phyloP scores from a whole-genome alignment of 169 alveolate genomes.

The Besnoitia besnoiti region DNA sequence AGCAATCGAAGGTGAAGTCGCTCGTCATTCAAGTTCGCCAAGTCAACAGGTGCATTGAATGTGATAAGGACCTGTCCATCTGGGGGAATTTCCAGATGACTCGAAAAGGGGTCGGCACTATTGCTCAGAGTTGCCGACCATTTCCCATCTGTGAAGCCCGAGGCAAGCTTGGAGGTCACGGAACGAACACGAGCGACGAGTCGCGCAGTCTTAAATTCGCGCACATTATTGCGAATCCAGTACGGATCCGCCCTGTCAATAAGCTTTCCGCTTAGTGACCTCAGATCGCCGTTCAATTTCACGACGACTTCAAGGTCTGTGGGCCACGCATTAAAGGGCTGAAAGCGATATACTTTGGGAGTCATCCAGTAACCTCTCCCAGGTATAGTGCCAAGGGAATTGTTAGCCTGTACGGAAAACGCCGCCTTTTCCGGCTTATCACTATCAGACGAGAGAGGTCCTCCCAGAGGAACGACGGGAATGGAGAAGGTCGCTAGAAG shows the following conservation, averaged over 20 bases:
- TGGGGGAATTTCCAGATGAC: background rate
- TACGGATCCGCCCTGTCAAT: conserved; percentile 7
- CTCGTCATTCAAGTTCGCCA: background rate
- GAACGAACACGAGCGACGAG: background rate
- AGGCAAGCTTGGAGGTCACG: conserved; percentile 21
- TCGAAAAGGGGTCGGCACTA: conserved; percentile 11
- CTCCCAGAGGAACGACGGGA: background rate
- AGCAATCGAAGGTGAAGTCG: background rate
- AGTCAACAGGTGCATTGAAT: background rate
- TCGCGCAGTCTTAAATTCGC: background rate
- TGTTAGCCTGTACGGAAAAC: background rate
- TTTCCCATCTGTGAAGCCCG: background rate
- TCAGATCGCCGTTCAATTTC: background rate
- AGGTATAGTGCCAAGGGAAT: background rate
- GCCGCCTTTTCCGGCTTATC: conserved; percentile 13
- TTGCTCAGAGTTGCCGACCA: conserved; percentile 7
- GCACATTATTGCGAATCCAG: background rate
- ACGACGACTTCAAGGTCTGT: background rate
- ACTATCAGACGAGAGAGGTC: background rate
- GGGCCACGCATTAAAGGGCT: conserved; percentile 10
- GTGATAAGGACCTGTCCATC: conserved; percentile 19
- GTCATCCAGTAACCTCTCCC: conserved; percentile 20
- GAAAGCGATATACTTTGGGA: background rate
- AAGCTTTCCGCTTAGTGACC: background rate
- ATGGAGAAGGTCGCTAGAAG: background rate